A percentile compares a stretch with the other conserved stretches of the same genome.
phyloP scores from a whole-genome alignment of 768 basidiomycete genomes.

The Cystofilobasidium ferigula region DNA sequence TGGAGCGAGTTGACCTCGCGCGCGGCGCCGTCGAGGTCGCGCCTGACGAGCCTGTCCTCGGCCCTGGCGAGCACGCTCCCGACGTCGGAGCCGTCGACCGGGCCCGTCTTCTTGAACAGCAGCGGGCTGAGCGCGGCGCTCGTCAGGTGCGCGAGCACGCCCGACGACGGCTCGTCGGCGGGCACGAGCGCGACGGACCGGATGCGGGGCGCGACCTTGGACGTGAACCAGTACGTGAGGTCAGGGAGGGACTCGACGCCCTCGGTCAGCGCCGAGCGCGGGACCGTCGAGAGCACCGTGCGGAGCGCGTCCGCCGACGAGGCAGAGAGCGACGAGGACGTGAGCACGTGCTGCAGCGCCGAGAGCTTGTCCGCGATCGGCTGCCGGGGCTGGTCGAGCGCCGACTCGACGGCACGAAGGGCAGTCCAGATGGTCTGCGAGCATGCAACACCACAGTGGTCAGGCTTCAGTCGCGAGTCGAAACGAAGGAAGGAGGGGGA shows the following conservation, averaged over 20 bases:
- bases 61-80: conserved; percentile 77
- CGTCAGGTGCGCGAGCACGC: conserved; percentile 73
- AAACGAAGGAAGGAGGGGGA: not conserved
- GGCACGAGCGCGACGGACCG: conserved; percentile 86
- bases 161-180: conserved; percentile 51
- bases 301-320: conserved; percentile 55
- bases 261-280: conserved; percentile 32
- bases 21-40: conserved; percentile 76
- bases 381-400: conserved; percentile 56
- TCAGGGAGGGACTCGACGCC: conserved; percentile 77
- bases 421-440: conserved; percentile 88
- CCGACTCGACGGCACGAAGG: conserved; percentile 62
- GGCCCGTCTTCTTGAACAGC: conserved; percentile 63
- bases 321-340: conserved; percentile 60
- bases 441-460: not conserved
- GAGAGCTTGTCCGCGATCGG: conserved; percentile 87
- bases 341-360: conserved; percentile 44
- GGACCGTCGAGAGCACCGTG: conserved; percentile 56
- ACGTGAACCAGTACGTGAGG: conserved; percentile 80
- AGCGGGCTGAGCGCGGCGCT: conserved; percentile 66
- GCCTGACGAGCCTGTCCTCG: conserved; percentile 78
- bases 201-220: conserved; percentile 69
- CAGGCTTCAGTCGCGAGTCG: too few relatives aligned
- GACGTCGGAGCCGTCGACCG: conserved; percentile 69
- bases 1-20: conserved; percentile 82